Conservation (phyloP, 2,329 filamentous ascomycete genomes). For the Apiospora hydei region DNA sequence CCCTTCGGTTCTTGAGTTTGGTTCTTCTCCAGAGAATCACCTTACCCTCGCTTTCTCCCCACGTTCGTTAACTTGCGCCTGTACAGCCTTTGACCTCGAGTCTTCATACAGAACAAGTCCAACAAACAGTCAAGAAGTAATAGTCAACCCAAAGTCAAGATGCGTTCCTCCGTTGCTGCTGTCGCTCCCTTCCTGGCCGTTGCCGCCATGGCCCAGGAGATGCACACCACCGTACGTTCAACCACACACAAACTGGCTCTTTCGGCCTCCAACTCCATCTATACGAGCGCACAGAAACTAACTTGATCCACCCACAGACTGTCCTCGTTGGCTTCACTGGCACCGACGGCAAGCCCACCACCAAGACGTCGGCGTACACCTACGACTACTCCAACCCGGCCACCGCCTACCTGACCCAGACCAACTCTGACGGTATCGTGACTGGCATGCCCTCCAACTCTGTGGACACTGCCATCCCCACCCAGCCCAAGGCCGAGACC, state of each 20-base stretch:
- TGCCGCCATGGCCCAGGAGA: constrained; percentile 28
- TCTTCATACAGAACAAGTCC: constrained; percentile 17
- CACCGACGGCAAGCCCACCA: constrained; percentile 27
- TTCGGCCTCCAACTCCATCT: not conserved
- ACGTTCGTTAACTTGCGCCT: constrained; percentile 16
- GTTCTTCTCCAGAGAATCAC: constrained; percentile 12
- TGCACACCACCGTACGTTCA: constrained; percentile 31
- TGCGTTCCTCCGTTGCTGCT: constrained; percentile 30
- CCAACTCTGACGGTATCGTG: constrained; percentile 32
- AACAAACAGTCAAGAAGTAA: constrained; percentile 7
- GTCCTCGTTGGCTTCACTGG: constrained; percentile 30
- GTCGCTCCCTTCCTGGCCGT: constrained; percentile 28
- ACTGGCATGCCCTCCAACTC: constrained; percentile 27
- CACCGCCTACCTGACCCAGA: constrained; percentile 31
- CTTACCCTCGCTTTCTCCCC: constrained; percentile 14
- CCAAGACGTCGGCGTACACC: constrained; percentile 29
- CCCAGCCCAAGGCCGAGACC: constrained; percentile 30
- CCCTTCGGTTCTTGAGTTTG: constrained; percentile 6
- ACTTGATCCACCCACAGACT: constrained; percentile 23
- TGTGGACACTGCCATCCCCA: constrained; percentile 14
- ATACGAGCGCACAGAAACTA: constrained; percentile 23
- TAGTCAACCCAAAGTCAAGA: constrained; percentile 26
- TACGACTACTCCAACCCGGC: constrained; percentile 32
- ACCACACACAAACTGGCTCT: not conserved
- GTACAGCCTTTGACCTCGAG: constrained; percentile 17